Evolutionary conservation across 768 basidiomycete species (phyloP), one percentile per base, ranked within the genome.

Genomic region (Tylopilus vinaceipallidus): DNA sequence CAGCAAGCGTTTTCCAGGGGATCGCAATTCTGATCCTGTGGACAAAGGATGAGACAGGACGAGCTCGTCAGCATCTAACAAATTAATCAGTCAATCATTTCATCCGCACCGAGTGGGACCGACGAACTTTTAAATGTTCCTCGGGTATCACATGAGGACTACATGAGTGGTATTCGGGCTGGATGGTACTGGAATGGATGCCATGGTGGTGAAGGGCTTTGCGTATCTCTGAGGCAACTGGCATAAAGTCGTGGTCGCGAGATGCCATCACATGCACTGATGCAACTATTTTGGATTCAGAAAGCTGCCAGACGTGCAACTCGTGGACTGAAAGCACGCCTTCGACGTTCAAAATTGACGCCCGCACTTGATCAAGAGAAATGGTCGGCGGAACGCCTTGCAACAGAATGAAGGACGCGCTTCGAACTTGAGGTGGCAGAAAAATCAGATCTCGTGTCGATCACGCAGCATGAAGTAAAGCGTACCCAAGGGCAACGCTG

Each of bases 241-340:
- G 82, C 91, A 98, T 98, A 65, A 98, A 98, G 61, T 97, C 94
- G 48, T 83, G 78, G 19, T 82, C 81, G 42, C 84, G 78, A 33
- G 84, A 84, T 8, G 93, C 83, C 58, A 90, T 80, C 41, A 99
- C 91, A 69, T 99, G 97, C 22, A 99, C 95, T 2, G 91, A 95
- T 10, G 95, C 95, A 36, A 99, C 88, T 47, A 94, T 83, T 66
- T 97, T 98, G 49, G 81, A 83, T 71, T 99, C 97, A 10, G 92
- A 95, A 41, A 99, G 80, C 62, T 95, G 93, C 97, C 97, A 99
- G 45, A 98, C 83, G 70, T 99, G 97, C 23, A 99, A 77, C 64
- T 98, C 92, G 61, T 98, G 97, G 24, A 98, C 74, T 13, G 83
- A 83, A 48, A 81, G 68, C 22, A 89, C 97, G 41, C 97, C 95